phyloP scores from a whole-genome alignment of 78 protist species.

The Chrysochromulina parva region DNA sequence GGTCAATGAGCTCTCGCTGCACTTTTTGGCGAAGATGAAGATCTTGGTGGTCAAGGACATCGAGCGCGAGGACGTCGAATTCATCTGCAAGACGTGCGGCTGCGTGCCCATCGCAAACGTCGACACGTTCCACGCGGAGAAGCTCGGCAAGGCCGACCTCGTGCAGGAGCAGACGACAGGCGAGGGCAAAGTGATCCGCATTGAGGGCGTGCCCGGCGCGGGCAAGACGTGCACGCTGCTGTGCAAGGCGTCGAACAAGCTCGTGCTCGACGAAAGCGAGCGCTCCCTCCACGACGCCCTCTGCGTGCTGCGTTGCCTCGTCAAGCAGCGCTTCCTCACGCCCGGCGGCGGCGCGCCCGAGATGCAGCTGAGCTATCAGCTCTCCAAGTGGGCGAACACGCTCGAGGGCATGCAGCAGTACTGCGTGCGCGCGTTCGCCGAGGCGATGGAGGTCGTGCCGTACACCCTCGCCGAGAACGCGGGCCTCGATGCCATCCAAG shows the following conservation, averaged over 20 bases:
- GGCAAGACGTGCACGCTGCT: conserved; percentile 91
- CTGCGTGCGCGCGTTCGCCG: conserved; percentile 94
- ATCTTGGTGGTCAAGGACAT: conserved; percentile 95
- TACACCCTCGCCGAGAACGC: conserved; percentile 99
- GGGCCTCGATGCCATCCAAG: conserved; percentile 95
- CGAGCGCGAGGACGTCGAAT: conserved; percentile 95
- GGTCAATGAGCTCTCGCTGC: conserved; percentile 88
- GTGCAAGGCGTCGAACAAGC: conserved; percentile 88
- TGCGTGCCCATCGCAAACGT: conserved; percentile 92
- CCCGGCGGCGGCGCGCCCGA: conserved; percentile 99
- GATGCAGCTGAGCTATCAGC: conserved; percentile 58
- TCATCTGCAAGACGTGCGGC: conserved; percentile 93
- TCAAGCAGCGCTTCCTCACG: conserved; percentile 85
- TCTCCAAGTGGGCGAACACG: conserved; percentile 74
- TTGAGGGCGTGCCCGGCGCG: conserved; percentile 85
- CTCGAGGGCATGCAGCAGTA: conserved; percentile 74
- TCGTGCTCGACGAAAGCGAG: conserved; percentile 74
- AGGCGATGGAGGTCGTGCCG: conserved; percentile 98
- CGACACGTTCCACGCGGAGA: conserved; percentile 88
- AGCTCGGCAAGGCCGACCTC: conserved; percentile 89
- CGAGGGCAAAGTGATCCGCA: conserved; percentile 71
- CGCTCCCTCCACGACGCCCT: conserved; percentile 99
- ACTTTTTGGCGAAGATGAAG: conserved; percentile 93
- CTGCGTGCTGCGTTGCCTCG: conserved; percentile 98
- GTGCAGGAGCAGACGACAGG: conserved; percentile 86